These are phyloP conservation scores for Pseudogymnoascus destructans DNA, from an alignment of 2,329 filamentous ascomycete species.

Conservation along the genomic window DNA sequence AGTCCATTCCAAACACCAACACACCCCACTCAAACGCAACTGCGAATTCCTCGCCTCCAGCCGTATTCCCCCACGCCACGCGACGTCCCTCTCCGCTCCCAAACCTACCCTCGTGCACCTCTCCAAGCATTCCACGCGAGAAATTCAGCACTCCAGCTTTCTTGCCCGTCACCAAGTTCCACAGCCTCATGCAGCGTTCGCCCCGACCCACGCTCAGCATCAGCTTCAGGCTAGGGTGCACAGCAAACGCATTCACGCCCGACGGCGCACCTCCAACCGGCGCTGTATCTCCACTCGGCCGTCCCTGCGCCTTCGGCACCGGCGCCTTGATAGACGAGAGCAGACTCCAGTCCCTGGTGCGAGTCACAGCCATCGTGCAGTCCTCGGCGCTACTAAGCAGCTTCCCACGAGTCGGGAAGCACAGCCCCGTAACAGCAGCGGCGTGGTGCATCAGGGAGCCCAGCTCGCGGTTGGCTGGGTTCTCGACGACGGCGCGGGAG, in stretches of 20 bases:
- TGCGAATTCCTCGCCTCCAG: slow-evolving; percentile 69
- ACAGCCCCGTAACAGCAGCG: slow-evolving; percentile 64
- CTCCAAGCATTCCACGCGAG: slow-evolving; percentile 54
- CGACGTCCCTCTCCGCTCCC: slow-evolving; percentile 69
- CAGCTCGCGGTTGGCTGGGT: slow-evolving; percentile 74
- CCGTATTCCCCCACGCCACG: slow-evolving; percentile 67
- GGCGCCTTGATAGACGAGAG: slow-evolving; percentile 83
- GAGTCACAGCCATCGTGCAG: slow-evolving; percentile 76
- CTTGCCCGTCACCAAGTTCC: slow-evolving; percentile 94
- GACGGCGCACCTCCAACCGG: slow-evolving; percentile 65
- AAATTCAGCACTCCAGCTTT: slow-evolving; percentile 91
- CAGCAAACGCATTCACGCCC: slow-evolving; percentile 90
- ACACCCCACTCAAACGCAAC: slow-evolving; percentile 80
- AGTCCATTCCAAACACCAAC: slow-evolving; percentile 80
- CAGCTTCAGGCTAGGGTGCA: slow-evolving; percentile 91
- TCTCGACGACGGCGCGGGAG: slow-evolving; percentile 65
- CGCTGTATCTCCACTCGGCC: slow-evolving; percentile 83
- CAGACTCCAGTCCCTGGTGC: slow-evolving; percentile 79
- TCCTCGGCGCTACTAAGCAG: slow-evolving; percentile 82
- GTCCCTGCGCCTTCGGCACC: slow-evolving; percentile 62
- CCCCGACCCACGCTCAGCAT: slow-evolving; percentile 88
- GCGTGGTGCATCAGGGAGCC: slow-evolving; percentile 79
- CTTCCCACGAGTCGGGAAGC: slow-evolving; percentile 77
- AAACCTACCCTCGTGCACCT: slow-evolving; percentile 64
- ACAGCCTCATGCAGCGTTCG: slow-evolving; percentile 82